Base-by-base conservation (phyloP, 2,329 filamentous ascomycete species). In the Exophiala calicioides region DNA sequence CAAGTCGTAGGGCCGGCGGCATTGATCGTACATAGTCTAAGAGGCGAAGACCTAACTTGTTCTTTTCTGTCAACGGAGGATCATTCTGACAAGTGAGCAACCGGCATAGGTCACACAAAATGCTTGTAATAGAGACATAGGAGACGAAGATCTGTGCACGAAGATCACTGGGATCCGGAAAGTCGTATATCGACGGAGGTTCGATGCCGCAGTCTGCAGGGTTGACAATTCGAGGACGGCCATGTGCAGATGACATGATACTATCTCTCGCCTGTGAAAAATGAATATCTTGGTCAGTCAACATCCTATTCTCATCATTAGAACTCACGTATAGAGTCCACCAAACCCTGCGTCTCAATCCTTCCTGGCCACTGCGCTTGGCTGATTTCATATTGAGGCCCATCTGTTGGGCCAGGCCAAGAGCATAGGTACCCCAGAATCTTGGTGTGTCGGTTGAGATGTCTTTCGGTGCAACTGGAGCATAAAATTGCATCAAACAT, bases 101-200 rank as follows among this genome's bases (percentile, higher is more conserved):
- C 9, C 44, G 37, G 32, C 48, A 52, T 13, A 52, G 27, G 23
- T 52, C 48, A 23, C 33, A 41, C 18, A 52, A 21, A 10, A 52
- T 47, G 7, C 30, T 29, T 9, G 44, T 48, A 27, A 52, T 52
- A 10, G 31, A 40, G 7, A 44, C 34, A 21, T 47, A 52, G 10
- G 48, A 46, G 12, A 52, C 44, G 29, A 52, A 52, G 6, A 52
- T 48, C 27, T 44, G 44, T 13, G 48, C 48, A 21, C 48, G 37
- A 15, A 30, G n/a, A 23, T 46, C 44, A 27, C 27, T 32, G 3
- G 44, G 37, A 21, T 52, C 33, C 3, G 35, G 36, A 36, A 52
- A 52, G 24, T 52, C 48, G 27, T 42, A 36, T 10, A 44, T 43
- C 4, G 44, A 48, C 4, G 48, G 48, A 21, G 36, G 38, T 9